Base-by-base conservation (phyloP, 805 yeast genomes). In the Millerozyma miso region DNA sequence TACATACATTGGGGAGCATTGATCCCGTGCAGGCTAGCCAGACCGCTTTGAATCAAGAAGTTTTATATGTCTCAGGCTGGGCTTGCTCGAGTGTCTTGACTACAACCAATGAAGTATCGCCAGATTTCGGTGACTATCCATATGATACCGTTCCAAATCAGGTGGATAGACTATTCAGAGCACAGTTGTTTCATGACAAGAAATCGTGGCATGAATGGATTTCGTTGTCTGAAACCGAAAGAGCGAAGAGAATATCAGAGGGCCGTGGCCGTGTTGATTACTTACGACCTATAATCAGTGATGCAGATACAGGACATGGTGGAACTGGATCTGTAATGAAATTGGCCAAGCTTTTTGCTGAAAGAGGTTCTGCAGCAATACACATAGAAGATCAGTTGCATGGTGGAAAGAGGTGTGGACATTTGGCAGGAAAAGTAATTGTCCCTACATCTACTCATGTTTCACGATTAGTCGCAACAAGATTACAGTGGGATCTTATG, bases 91-190 rank as follows among this genome's bases (percentile, higher is more conserved):
- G 40, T 38, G 40, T 38, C 19, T 31, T 38, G 14, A 38, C 78
- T 18, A 69, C 76, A 1, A 53, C 80, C 47, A 80, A 81, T 7
- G 72, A 83, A 3, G 80, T 84, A 3, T 74, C 79, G 51, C 82
- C 85, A 1, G 86, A 80, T 53, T 76, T 78, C 55, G 86, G 84
- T 17, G 86, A 80, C 54, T 80, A 80, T 54, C 85, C 86, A 0
- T 80, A 80, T 48, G 80, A 80, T 49, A 80, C 85, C 0, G 85
- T 80, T 1, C 85, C 85, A 14, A 78, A 35, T 6, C 34, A 23
- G 15, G 44, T 41, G 12, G 44, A 31, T 23, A 26, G 36, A 13
- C 16, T 41, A 20, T 41, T 41, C 33, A 26, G 36, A 33, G 37
- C 44, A 12, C 44, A 41, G 16, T n/a, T 41, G 31, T 31, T 17